A percentile compares a stretch with the other conserved stretches of the same genome.
These are phyloP conservation scores for Quercus tomentella DNA, from an alignment of 331 rosid genomes.

Conservation along the genomic window DNA sequence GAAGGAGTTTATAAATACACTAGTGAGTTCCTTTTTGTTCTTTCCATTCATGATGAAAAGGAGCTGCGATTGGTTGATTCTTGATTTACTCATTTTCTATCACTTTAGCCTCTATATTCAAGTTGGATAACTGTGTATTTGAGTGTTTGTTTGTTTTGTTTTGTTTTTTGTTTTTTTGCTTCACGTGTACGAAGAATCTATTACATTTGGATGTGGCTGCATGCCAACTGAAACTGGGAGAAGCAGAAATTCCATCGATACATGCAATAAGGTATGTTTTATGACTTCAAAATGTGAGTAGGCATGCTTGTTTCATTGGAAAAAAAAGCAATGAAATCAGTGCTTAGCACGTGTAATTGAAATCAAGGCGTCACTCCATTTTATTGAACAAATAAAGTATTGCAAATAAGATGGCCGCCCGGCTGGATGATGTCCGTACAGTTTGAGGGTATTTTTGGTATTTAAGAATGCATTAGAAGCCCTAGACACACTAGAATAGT, in stretches of 20 bases:
- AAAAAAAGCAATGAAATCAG: not conserved
- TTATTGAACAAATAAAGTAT: too few species aligned
- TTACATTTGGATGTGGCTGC: conserved; percentile 90
- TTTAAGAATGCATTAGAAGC: too few species aligned
- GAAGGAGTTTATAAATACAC: conserved; percentile 66
- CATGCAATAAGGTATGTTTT: conserved; percentile 75
- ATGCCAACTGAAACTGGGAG: conserved; percentile 78
- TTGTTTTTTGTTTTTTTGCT: not conserved
- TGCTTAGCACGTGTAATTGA: too few species aligned
- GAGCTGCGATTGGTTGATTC: not conserved
- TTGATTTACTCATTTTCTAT: not conserved
- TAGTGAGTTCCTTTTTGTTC: conserved; percentile 41
- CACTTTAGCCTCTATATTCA: not conserved
- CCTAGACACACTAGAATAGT: too few species aligned
- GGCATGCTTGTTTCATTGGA: conserved; percentile 12
- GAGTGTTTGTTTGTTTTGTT: not conserved
- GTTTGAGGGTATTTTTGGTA: too few species aligned
- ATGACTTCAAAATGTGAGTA: conserved; percentile 1
- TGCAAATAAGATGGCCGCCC: too few species aligned
- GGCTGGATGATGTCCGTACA: too few species aligned
- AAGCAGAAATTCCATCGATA: conserved; percentile 82
- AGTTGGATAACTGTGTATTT: not conserved
- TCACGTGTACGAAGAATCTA: conserved; percentile 62
- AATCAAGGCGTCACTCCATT: too few species aligned
- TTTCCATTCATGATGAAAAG: not conserved